Percentiles rank a stretch among this genome's conserved stretches.
Conservation (phyloP, 2,329 filamentous ascomycete species). For the Akanthomyces muscarius region DNA sequence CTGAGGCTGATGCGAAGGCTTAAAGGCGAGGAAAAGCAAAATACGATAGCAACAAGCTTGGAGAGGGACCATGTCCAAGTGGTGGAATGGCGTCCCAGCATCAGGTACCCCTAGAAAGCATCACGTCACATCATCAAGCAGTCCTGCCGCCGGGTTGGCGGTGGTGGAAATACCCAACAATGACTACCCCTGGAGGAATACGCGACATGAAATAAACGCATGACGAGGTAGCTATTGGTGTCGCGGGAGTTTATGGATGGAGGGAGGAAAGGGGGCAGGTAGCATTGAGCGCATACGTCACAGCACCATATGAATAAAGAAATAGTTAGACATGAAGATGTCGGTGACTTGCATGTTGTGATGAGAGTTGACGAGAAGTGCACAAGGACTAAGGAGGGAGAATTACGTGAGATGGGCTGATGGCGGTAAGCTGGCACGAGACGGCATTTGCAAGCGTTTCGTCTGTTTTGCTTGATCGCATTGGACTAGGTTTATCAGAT, state of each 20-base stretch:
- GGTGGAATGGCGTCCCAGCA: not conserved
- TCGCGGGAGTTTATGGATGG: slow-evolving; percentile 1
- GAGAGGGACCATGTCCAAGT: not conserved
- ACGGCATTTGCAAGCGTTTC: not conserved
- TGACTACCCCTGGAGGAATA: slow-evolving; percentile 9
- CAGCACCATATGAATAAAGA: slow-evolving; percentile 14
- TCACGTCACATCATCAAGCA: slow-evolving; percentile 14
- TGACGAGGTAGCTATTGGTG: not conserved
- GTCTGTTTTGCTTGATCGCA: too few species aligned
- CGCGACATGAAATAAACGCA: not conserved
- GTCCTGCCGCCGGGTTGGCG: slow-evolving; percentile 7
- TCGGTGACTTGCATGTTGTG: not conserved
- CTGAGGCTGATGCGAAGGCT: slow-evolving; percentile 28
- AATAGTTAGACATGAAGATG: slow-evolving; percentile 2
- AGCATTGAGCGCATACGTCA: slow-evolving; percentile 19
- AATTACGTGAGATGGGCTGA: not conserved
- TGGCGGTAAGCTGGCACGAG: not conserved
- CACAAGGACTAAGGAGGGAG: not conserved
- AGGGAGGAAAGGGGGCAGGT: slow-evolving; percentile 2
- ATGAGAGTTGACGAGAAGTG: not conserved
- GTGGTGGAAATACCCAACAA: slow-evolving; percentile 16
- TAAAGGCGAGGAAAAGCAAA: not conserved
- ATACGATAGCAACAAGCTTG: not conserved
- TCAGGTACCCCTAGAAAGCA: slow-evolving; percentile 11
- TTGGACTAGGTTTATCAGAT: too few species aligned